A percentile compares a stretch with the other conserved stretches of the same genome.
Conservation (phyloP, 331 rosid genomes). For the Rosa hybrid region DNA sequence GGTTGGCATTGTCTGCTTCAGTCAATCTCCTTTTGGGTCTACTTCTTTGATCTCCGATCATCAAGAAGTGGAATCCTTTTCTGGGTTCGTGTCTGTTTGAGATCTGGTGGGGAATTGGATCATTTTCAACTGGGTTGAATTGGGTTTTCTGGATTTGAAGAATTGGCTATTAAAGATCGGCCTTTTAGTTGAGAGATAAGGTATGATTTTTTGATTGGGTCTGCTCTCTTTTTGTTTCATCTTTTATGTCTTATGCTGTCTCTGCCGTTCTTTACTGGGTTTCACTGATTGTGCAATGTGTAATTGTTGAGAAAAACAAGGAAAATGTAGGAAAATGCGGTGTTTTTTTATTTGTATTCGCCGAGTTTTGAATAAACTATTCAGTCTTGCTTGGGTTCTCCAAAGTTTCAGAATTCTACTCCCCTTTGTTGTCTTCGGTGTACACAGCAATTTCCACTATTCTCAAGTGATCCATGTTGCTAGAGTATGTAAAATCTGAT, state of each 20-base stretch:
- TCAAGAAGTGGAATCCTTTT: constrained; percentile 27
- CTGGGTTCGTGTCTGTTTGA: constrained; percentile 10
- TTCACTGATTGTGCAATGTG: not conserved
- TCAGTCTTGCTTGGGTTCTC: constrained; percentile 7
- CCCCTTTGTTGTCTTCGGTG: not conserved
- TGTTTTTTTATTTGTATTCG: constrained; percentile 5
- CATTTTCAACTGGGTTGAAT: constrained; percentile 32
- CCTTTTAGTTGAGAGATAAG: constrained; percentile 38
- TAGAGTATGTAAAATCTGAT: constrained; percentile 30
- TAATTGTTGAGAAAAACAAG: not conserved
- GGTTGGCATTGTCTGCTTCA: constrained; percentile 21
- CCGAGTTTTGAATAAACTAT: too few relatives aligned
- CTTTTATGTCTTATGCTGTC: not conserved
- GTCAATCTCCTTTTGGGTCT: constrained; percentile 26
- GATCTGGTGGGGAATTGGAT: constrained; percentile 26
- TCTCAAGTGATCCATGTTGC: constrained; percentile 10
- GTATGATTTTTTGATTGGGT: not conserved
- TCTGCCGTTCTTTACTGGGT: constrained; percentile 27
- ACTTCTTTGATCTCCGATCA: constrained; percentile 12
- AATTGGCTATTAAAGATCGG: constrained; percentile 16
- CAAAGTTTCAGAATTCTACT: not conserved
- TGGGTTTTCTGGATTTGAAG: constrained; percentile 17
- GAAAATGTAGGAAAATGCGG: not conserved
- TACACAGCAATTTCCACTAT: not conserved
- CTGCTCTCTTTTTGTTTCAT: not conserved